Conservation (phyloP, 306 rosid genomes). For the Prunus mume region DNA sequence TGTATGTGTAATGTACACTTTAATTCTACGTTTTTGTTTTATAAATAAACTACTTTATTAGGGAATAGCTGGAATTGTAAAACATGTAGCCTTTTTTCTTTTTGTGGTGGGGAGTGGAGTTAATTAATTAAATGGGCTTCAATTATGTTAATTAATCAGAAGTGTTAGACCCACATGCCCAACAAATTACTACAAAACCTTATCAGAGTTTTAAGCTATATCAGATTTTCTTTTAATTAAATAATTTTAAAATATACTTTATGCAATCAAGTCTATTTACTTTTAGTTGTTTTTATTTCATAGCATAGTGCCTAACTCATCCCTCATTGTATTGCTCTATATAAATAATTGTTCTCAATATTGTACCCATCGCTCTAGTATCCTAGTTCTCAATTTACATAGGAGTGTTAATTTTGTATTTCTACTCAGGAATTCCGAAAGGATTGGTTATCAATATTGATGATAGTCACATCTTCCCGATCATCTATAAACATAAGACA, state of each 20-base stretch:
- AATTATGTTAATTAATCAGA: background rate
- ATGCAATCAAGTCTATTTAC: background rate
- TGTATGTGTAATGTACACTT: background rate
- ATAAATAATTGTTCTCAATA: background rate
- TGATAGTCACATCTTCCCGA: constrained; percentile 92
- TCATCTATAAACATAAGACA: constrained; percentile 95
- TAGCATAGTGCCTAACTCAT: background rate
- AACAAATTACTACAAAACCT: background rate
- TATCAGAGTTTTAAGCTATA: background rate
- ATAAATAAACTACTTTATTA: background rate
- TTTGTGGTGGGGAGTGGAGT: background rate
- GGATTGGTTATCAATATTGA: constrained; percentile 88
- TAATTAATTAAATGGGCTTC: background rate
- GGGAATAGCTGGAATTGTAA: background rate
- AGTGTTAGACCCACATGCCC: background rate
- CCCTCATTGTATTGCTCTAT: background rate
- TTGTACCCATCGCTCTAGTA: background rate
- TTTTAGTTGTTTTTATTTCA: background rate
- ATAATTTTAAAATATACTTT: background rate
- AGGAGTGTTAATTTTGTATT: background rate
- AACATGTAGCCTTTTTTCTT: background rate
- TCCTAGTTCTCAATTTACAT: background rate
- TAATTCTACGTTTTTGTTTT: background rate
- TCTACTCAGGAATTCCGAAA: constrained; percentile 76
- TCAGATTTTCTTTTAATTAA: background rate